These are phyloP conservation scores for Bipolaris bicolor DNA, from an alignment of 2,329 filamentous ascomycete genomes.

Conservation along the genomic window DNA sequence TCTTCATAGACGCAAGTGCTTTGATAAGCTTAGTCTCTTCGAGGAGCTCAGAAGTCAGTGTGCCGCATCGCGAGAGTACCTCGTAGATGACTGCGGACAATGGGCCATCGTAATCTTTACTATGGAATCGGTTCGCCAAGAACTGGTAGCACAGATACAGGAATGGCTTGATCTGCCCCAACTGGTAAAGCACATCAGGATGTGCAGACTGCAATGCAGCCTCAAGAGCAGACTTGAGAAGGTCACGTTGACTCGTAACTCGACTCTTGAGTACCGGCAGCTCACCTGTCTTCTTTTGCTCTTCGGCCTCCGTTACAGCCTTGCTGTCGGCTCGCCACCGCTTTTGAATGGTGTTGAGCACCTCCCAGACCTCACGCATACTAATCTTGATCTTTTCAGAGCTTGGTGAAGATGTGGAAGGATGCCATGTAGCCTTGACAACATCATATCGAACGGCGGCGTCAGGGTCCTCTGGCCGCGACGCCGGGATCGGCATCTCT, in stretches of 20 bases:
- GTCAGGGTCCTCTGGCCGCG: constrained; percentile 59
- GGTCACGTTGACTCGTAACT: constrained; percentile 63
- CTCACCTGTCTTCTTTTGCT: constrained; percentile 61
- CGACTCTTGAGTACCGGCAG: constrained; percentile 62
- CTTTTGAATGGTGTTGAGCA: constrained; percentile 65
- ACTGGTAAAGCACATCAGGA: constrained; percentile 52
- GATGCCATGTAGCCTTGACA: constrained; percentile 66
- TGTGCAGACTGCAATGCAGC: constrained; percentile 55
- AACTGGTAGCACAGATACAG: constrained; percentile 57
- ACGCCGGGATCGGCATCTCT: constrained; percentile 61
- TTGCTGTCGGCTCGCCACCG: constrained; percentile 65
- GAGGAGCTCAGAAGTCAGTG: constrained; percentile 64
- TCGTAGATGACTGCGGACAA: constrained; percentile 53
- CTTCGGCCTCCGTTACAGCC: constrained; percentile 63
- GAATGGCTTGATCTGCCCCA: constrained; percentile 49
- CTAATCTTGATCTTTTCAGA: constrained; percentile 61
- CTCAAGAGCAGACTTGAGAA: constrained; percentile 60
- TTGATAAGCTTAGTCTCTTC: constrained; percentile 71
- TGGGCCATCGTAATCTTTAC: constrained; percentile 53
- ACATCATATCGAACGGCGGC: constrained; percentile 64
- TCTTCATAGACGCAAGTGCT: constrained; percentile 67
- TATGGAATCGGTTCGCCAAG: constrained; percentile 55
- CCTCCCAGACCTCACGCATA: constrained; percentile 64
- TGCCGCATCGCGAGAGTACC: constrained; percentile 67
- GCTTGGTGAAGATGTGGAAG: constrained; percentile 57